A percentile compares a stretch with the other conserved stretches of the same genome.
Evolutionary conservation across 2,329 filamentous ascomycete genomes (phyloP).

Genomic region (Tolypocladium cylindrosporum): DNA sequence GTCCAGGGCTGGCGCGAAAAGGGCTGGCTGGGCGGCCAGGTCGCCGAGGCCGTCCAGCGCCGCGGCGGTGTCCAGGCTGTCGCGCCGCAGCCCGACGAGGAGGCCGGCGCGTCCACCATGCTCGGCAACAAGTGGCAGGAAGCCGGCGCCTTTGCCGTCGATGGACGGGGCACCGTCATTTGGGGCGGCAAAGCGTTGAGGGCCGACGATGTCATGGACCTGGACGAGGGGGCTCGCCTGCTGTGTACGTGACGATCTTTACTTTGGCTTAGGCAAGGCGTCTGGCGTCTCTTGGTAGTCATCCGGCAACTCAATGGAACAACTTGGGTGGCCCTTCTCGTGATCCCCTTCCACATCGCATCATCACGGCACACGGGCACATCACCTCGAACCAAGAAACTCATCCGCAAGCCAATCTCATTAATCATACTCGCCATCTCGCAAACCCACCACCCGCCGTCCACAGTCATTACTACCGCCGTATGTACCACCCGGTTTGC

Average conservation of each 20-base stretch:
- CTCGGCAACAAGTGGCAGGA: conserved; percentile 50
- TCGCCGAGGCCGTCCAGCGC: conserved; percentile 34
- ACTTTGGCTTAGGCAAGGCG: background rate
- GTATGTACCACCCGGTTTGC: background rate
- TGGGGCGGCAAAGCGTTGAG: conserved; percentile 38
- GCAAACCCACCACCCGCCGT: background rate
- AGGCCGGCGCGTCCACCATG: conserved; percentile 28
- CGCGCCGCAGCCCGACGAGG: conserved; percentile 11
- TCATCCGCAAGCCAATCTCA: conserved; percentile 2
- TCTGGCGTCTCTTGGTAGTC: background rate
- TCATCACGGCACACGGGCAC: background rate
- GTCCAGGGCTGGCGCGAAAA: conserved; percentile 43
- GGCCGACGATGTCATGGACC: conserved; percentile 40
- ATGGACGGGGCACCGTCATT: conserved; percentile 37
- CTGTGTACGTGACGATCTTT: conserved; percentile 8
- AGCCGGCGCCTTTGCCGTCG: conserved; percentile 40
- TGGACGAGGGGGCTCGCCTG: conserved; percentile 39
- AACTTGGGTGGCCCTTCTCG: background rate
- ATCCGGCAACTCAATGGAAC: background rate
- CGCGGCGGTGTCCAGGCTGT: conserved; percentile 19
- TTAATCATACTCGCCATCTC: conserved; percentile 2
- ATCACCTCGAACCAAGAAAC: background rate
- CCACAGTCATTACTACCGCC: background rate
- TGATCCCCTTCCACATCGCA: background rate
- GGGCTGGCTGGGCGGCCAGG: conserved; percentile 42